phyloP scores from a whole-genome alignment of 2,329 filamentous ascomycete species.

The Colletotrichum tropicicola region DNA sequence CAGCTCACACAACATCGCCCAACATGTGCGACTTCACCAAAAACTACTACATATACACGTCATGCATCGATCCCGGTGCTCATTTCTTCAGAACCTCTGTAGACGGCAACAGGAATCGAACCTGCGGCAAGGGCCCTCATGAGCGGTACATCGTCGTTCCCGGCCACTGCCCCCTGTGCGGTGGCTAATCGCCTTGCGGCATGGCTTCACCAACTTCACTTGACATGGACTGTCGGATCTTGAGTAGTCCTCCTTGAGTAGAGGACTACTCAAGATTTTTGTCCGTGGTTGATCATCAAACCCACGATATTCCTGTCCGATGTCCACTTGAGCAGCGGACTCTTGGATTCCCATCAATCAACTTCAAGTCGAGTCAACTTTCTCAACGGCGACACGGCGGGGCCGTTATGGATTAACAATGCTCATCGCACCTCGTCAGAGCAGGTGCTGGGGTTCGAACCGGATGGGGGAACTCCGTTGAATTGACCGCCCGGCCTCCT shows the following conservation, averaged over 20 bases:
- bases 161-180: constrained; percentile 63
- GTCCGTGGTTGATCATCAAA: background rate
- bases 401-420: too few species aligned
- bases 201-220: background rate
- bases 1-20: constrained; percentile 6
- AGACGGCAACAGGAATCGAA: constrained; percentile 68
- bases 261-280: too few species aligned
- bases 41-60: constrained; percentile 81
- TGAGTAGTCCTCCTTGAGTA: too few species aligned
- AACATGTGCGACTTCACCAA: constrained; percentile 74
- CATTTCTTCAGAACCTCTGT: constrained; percentile 77
- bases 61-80: constrained; percentile 72
- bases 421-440: too few species aligned
- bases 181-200: constrained; percentile 35
- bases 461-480: too few species aligned
- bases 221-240: background rate
- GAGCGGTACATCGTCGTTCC: constrained; percentile 78
- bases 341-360: too few species aligned
- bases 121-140: constrained; percentile 73
- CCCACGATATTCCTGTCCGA: too few species aligned
- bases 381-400: too few species aligned
- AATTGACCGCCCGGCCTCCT: too few species aligned
- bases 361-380: too few species aligned
- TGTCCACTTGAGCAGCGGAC: too few species aligned
- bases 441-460: too few species aligned